A percentile compares a stretch with the other conserved stretches of the same genome.
Evolutionary conservation across 441 rosid genomes (phyloP).

Genomic region (Erodium texanum): DNA sequence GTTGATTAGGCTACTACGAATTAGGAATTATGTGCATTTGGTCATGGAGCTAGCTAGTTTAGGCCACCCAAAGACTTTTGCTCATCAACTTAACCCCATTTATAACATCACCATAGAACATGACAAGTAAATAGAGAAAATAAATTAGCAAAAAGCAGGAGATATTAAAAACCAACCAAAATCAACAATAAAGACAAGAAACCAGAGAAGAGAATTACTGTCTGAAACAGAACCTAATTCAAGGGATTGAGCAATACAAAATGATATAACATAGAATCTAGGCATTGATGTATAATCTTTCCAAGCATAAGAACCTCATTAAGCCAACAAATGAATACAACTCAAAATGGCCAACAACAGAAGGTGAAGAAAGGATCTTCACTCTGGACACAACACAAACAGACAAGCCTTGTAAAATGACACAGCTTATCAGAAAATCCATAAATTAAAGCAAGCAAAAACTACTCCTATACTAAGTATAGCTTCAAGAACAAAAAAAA

Average conservation of each 20-base stretch:
- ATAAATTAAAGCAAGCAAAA: neutral
- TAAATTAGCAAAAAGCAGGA: no score
- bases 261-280: neutral
- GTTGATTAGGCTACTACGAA: neutral
- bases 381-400: no score
- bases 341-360: neutral
- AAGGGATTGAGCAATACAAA: no score
- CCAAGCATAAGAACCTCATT: neutral
- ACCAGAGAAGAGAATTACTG: no score
- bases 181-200: no score
- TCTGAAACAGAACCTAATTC: no score
- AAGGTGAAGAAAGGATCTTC: no score
- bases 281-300: neutral
- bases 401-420: neutral
- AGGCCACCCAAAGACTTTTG: neutral
- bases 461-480: neutral
- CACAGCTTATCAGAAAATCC: neutral
- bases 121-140: neutral
- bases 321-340: no score
- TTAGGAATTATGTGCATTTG: neutral
- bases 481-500: slow-evolving; percentile 7
- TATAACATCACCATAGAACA: neutral
- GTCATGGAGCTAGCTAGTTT: neutral
- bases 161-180: no score
- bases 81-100: neutral